Evolutionary conservation across 2,329 filamentous ascomycete species (phyloP), one percentile per base, ranked within the genome.

Genomic region (Colletotrichum somersetense): DNA sequence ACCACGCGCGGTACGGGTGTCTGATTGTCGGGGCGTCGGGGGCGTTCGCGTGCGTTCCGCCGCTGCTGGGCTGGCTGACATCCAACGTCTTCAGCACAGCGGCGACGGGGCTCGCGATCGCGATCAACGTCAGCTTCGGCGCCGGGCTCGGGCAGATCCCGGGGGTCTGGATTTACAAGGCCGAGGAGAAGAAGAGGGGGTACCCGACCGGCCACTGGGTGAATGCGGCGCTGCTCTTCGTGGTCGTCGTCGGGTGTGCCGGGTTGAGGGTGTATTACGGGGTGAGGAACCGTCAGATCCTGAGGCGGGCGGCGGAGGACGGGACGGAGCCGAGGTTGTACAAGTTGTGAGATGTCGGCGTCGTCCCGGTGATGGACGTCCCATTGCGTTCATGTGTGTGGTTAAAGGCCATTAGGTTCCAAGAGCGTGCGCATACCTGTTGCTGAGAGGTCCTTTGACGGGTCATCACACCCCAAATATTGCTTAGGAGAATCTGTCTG

Each of bases 151-250:
- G 92, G 0, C 91, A 93, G 79, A 93, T 94, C 52, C 87, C 89
- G 0, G 92, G 91, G 0, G 90, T 93, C 1, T 94, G 91, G 91
- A 93, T 93, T 73, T 93, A 93, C 81, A 91, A 91, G 77, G 84
- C 88, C 1, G 81, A 87, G 14, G 90, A 94, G 79, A 87, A 85
- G 23, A 79, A 81, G 30, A 80, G 75, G 12, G 91, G 92, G 0
- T 93, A 92, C 78, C 91, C 91, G 0, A 93, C 91, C 0, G 92
- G 92, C 0, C 91, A 93, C 77, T 92, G 89, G 88, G 87, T 86
- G 5, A 92, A 92, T 77, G 89, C 89, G 2, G 89, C 82, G 14
- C 79, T 92, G 75, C 76, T 92, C 52, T 81, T 92, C 16, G 86
- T 91, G 72, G 89, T 91, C 0, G 83, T 86, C 1, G 84, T 82